Evolutionary conservation across 208 protist genomes (phyloP), one percentile per base, ranked within the genome.

Genomic region (Novymonas esmeraldas): DNA sequence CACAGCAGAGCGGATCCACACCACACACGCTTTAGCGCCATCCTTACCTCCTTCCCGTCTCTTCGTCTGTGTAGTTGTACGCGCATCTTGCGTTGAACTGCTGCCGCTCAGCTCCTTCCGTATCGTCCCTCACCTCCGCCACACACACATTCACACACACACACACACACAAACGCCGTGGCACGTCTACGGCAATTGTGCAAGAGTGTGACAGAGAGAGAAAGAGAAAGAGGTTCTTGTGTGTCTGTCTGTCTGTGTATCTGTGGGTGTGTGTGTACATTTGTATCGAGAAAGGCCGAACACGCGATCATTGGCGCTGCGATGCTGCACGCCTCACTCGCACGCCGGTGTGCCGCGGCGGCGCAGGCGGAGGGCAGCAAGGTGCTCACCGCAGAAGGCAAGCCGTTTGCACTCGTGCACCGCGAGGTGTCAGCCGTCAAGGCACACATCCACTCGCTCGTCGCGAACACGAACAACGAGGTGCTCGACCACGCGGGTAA

Each of bases 401-500:
- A 68, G 29, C 79, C 82, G 11, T 93, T 93, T 34, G 69, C 76
- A n/a, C 63, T 87, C 14, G 87, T 93, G 16, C 31, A 67, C 33
- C 83, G 87, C 28, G 87, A 93, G 71, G 74, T 93, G 13, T 76
- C 82, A 26, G 78, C 79, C 3, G 78, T 93, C 22, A 75, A 83
- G 70, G 46, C 62, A 5, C 87, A 93, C 73, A 90, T 93, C 56
- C 55, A 73, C 24, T 52, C 62, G 13, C 81, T 93, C 60, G 87
- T 93, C 49, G 58, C 39, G 13, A 82, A 92, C 64, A 79, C 62
- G 16, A 68, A 87, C 22, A 92, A 95, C 54, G 76, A 86, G 14
- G 85, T 95, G 29, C 73, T 95, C 3, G 84, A 95, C 39, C 79
- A 95, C 61, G 90, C 90, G 20, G 81, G 73, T 36, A 89, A 81